Evolutionary conservation across 139 green algal species (phyloP).

Genomic region (Axilococcus clingmanii): DNA sequence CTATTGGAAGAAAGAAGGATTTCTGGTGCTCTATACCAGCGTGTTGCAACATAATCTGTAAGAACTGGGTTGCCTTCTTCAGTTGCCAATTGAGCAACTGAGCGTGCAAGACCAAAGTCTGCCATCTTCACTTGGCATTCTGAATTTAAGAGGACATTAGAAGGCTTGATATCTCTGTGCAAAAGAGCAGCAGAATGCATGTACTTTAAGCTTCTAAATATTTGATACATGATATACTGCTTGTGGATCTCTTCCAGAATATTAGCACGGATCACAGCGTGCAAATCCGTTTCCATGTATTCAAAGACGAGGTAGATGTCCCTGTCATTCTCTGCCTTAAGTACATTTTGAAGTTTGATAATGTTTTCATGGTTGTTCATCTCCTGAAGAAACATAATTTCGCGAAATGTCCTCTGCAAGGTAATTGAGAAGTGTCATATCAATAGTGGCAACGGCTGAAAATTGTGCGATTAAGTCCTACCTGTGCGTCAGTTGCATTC

Average conservation of each 20-base stretch:
- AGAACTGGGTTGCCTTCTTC: constrained; percentile 61
- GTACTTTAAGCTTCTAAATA: constrained; percentile 95
- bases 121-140: constrained; percentile 96
- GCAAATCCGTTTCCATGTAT: constrained; percentile 96
- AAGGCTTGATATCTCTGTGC: constrained; percentile 97
- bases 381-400: constrained; percentile 98
- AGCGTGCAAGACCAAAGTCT: constrained; percentile 89
- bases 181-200: constrained; percentile 92
- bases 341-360: constrained; percentile 85
- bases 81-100: constrained; percentile 46
- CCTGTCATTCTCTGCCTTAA: constrained; percentile 92
- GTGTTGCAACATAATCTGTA: constrained; percentile 98
- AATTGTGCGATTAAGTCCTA: constrained; percentile 16
- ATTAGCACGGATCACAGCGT: constrained; percentile 89
- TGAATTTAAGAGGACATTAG: constrained; percentile 96
- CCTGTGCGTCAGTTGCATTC: constrained; percentile 93
- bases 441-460: too few relatives aligned
- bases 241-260: constrained; percentile 96
- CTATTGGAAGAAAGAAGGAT: constrained; percentile 88
- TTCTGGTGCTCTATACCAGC: constrained; percentile 93
- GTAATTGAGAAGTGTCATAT: not conserved
- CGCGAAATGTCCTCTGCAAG: constrained; percentile 87
- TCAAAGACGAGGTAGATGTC: constrained; percentile 98
- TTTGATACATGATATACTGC: constrained; percentile 99
- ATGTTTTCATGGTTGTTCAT: constrained; percentile 91